A percentile compares a stretch with the other conserved stretches of the same genome.
phyloP scores from a whole-genome alignment of 2,329 filamentous ascomycete genomes.

The Cercospora canescens region DNA sequence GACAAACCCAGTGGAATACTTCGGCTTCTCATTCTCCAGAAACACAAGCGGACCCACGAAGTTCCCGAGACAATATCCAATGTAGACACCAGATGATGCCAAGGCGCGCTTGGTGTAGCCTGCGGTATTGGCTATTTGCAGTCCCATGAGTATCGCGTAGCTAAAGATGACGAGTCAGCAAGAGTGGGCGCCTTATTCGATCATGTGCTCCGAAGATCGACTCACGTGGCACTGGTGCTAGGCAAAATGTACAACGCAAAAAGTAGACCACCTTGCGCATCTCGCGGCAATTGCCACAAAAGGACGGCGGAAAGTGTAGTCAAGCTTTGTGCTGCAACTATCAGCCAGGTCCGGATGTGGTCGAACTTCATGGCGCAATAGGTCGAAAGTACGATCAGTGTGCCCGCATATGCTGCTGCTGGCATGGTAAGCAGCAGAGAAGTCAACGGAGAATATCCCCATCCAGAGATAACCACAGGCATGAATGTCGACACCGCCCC shows the following conservation, averaged over 20 bases:
- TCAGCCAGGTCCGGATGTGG: slow-evolving; percentile 17
- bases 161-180: neutral
- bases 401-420: slow-evolving; percentile 16
- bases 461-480: slow-evolving; percentile 39
- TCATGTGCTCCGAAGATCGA: neutral
- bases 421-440: slow-evolving; percentile 14
- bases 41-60: slow-evolving; percentile 48
- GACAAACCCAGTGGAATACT: slow-evolving; percentile 43
- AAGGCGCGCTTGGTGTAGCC: slow-evolving; percentile 42
- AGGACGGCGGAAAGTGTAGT: slow-evolving; percentile 12
- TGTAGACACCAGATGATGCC: slow-evolving; percentile 50
- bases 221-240: slow-evolving; percentile 8
- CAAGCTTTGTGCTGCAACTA: slow-evolving; percentile 8
- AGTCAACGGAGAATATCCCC: slow-evolving; percentile 24
- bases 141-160: slow-evolving; percentile 14
- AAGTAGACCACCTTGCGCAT: slow-evolving; percentile 9
- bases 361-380: slow-evolving; percentile 12
- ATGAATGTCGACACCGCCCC: slow-evolving; percentile 32
- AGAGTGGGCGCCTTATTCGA: neutral
- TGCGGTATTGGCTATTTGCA: slow-evolving; percentile 25
- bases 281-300: slow-evolving; percentile 12
- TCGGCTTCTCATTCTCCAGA: slow-evolving; percentile 42
- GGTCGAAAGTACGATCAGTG: slow-evolving; percentile 11
- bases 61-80: slow-evolving; percentile 53
- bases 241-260: slow-evolving; percentile 16